Evolutionary conservation across 768 basidiomycete genomes (phyloP).

Genomic region (Lactifluus echinatus): DNA sequence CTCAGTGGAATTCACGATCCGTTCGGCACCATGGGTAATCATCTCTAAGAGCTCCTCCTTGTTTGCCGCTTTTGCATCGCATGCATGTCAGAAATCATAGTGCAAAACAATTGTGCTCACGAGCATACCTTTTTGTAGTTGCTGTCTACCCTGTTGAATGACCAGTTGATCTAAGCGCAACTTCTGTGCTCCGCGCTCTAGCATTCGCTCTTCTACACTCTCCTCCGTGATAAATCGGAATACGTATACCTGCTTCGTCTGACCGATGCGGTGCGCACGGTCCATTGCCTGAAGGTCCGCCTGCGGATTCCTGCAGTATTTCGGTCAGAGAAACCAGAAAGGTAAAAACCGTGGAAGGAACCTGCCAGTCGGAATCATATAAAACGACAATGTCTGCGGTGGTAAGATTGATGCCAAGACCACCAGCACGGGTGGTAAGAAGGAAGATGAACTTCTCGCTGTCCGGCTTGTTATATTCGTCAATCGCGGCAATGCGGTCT

Average conservation of each 20-base stretch:
- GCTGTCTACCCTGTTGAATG: slow-evolving; percentile 89
- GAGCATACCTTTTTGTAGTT: slow-evolving; percentile 61
- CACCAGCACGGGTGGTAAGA: slow-evolving; percentile 93
- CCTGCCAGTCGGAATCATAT: slow-evolving; percentile 92
- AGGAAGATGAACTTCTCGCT: slow-evolving; percentile 97
- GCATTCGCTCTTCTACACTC: slow-evolving; percentile 91
- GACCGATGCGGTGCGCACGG: slow-evolving; percentile 91
- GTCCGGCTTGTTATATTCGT: slow-evolving; percentile 92
- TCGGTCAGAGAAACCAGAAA: neutral
- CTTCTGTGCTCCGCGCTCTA: slow-evolving; percentile 94
- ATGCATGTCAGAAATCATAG: neutral
- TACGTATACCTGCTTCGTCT: slow-evolving; percentile 96
- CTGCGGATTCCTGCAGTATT: slow-evolving; percentile 77
- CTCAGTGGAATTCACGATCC: slow-evolving; percentile 78
- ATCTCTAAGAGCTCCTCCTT: slow-evolving; percentile 97
- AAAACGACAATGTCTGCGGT: slow-evolving; percentile 91
- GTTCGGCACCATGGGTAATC: slow-evolving; percentile 96
- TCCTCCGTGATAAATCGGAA: slow-evolving; percentile 96
- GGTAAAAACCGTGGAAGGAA: neutral
- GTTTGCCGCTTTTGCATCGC: slow-evolving; percentile 53
- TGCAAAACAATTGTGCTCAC: neutral
- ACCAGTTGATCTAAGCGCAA: slow-evolving; percentile 91
- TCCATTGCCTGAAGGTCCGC: slow-evolving; percentile 99
- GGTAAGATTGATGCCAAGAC: slow-evolving; percentile 93
- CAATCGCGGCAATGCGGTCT: slow-evolving; percentile 89